These are phyloP conservation scores for Termitomyces sp. DNA, from an alignment of 1,284 basidiomycete genomes.

Conservation along the genomic window DNA sequence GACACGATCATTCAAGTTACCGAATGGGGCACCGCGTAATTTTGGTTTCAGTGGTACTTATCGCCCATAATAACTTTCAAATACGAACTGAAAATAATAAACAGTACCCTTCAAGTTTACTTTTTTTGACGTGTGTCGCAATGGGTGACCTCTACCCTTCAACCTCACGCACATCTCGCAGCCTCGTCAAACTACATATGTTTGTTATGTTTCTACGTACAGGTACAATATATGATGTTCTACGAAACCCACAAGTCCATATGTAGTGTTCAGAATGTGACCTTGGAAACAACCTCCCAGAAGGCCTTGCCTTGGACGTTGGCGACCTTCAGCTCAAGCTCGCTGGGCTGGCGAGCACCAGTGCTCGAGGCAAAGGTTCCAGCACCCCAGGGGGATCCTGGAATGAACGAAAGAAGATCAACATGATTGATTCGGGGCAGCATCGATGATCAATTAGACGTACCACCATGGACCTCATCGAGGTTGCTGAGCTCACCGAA, in stretches of 20 bases:
- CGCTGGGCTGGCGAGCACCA: constrained; percentile 59
- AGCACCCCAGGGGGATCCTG: constrained; percentile 66
- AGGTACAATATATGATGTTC: not conserved
- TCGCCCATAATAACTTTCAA: no score
- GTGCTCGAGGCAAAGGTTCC: constrained; percentile 62
- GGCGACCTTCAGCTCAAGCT: constrained; percentile 65
- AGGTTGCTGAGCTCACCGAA: constrained; percentile 57
- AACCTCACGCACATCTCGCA: not conserved
- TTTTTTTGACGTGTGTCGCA: no score
- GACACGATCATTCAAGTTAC: no score
- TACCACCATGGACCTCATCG: constrained; percentile 66
- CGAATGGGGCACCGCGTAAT: no score
- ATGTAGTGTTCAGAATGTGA: constrained; percentile 19
- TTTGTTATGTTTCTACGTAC: not conserved
- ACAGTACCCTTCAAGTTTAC: no score
- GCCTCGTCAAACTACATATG: not conserved
- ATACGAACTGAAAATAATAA: no score
- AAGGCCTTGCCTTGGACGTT: constrained; percentile 59
- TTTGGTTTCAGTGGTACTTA: no score
- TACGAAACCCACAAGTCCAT: not conserved
- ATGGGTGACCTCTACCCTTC: no score
- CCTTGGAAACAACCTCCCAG: constrained; percentile 42
- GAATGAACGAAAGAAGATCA: not conserved
- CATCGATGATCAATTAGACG: constrained; percentile 19
- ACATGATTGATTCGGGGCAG: not conserved